These are phyloP conservation scores for Orbilia brochopaga DNA, from an alignment of 2,329 filamentous ascomycete genomes.

Conservation along the genomic window DNA sequence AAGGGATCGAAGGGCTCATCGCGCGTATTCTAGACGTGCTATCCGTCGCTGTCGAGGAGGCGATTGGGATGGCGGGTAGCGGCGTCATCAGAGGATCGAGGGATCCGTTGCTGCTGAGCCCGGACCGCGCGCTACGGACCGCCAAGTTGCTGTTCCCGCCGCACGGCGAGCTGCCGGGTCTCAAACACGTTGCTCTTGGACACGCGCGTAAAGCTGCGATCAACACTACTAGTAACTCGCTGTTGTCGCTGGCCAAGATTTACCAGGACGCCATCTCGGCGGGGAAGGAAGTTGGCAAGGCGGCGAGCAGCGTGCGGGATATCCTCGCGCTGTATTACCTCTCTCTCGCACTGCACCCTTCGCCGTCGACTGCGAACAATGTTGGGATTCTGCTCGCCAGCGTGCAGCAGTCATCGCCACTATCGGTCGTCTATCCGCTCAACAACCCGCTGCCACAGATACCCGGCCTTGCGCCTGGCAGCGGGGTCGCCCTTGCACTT, in stretches of 20 bases:
- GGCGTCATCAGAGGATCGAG: constrained; percentile 56
- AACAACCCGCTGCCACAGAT: constrained; percentile 60
- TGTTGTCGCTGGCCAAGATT: constrained; percentile 94
- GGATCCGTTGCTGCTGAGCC: constrained; percentile 77
- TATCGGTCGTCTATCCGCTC: constrained; percentile 57
- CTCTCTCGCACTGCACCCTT: constrained; percentile 90
- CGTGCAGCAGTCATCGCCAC: constrained; percentile 72
- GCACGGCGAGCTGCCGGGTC: constrained; percentile 77
- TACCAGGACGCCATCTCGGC: constrained; percentile 94
- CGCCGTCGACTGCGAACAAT: constrained; percentile 96
- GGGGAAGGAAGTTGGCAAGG: constrained; percentile 66
- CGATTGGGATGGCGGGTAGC: constrained; percentile 56
- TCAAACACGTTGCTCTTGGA: constrained; percentile 73
- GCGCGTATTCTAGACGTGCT: constrained; percentile 76
- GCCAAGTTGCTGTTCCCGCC: constrained; percentile 80
- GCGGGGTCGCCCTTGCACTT: constrained; percentile 83
- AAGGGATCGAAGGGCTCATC: constrained; percentile 79
- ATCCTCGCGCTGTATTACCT: constrained; percentile 95
- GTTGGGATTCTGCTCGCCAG: constrained; percentile 96
- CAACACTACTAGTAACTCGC: constrained; percentile 91
- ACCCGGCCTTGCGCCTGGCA: constrained; percentile 83
- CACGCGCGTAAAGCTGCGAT: constrained; percentile 78
- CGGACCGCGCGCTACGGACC: constrained; percentile 81
- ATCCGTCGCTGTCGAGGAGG: constrained; percentile 60
- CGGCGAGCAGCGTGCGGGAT: constrained; percentile 80